phyloP scores from a whole-genome alignment of 352 stramenopile species.

The Thraustochytrium striatum region DNA sequence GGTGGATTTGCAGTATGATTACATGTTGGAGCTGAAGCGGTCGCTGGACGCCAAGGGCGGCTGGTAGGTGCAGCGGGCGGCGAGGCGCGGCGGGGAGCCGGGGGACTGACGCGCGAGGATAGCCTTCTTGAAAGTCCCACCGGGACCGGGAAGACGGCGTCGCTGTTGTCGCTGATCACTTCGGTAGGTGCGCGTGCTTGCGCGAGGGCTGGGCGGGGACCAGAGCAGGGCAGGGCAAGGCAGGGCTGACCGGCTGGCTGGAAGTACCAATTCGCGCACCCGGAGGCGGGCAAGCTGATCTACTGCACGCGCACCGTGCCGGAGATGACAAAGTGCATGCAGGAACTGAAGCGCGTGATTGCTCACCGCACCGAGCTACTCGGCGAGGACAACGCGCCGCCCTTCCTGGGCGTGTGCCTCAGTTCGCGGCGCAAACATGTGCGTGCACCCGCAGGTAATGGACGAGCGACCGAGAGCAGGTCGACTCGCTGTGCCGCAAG shows the following conservation, averaged over 20 bases:
- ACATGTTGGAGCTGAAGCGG: conserved; percentile 96
- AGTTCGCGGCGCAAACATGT: conserved; percentile 95
- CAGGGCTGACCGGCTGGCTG: not conserved
- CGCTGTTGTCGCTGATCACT: conserved; percentile 90
- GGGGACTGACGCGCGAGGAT: not conserved
- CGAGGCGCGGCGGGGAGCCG: not conserved
- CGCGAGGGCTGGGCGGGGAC: not conserved
- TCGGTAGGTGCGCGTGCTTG: conserved; percentile 54
- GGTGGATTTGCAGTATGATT: conserved; percentile 91
- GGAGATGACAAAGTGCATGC: conserved; percentile 96
- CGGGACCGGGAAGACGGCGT: conserved; percentile 96
- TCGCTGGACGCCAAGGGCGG: conserved; percentile 92
- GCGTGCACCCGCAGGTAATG: conserved; percentile 92
- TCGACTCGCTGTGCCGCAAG: conserved; percentile 90
- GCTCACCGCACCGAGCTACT: conserved; percentile 62
- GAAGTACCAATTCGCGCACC: conserved; percentile 83
- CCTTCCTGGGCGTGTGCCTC: conserved; percentile 78
- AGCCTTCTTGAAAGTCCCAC: conserved; percentile 87
- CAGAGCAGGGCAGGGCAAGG: not conserved
- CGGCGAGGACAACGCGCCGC: conserved; percentile 32
- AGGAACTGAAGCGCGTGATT: conserved; percentile 94
- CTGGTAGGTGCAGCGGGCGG: conserved; percentile 34
- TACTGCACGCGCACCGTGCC: conserved; percentile 99
- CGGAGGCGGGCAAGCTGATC: conserved; percentile 92
- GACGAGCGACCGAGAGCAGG: conserved; percentile 87